phyloP scores from a whole-genome alignment of 1,139 yeast species.

The Blastobotrys capitulatus region DNA sequence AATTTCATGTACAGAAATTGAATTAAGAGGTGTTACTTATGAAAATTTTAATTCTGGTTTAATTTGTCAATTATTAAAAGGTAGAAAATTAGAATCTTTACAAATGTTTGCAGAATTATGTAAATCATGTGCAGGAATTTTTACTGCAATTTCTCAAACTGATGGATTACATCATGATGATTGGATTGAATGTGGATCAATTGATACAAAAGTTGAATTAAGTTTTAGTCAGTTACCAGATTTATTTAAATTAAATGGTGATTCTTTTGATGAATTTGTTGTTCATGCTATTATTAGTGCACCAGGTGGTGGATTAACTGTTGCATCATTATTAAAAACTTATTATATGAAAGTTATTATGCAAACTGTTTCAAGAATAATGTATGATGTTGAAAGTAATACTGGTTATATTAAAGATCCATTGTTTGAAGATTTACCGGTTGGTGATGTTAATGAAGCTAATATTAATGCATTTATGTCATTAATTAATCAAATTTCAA shows the following conservation, averaged over 20 bases:
- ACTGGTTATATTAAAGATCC: slow-evolving; percentile 22
- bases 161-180: neutral
- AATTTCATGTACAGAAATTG: slow-evolving; percentile 59
- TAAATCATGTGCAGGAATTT: slow-evolving; percentile 11
- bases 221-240: neutral
- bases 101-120: slow-evolving; percentile 42
- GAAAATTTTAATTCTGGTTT: slow-evolving; percentile 33
- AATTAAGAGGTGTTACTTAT: slow-evolving; percentile 52
- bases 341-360: slow-evolving; percentile 13
- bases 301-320: slow-evolving; percentile 17
- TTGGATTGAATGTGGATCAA: neutral
- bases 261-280: slow-evolving; percentile 21
- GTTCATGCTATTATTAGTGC: slow-evolving; percentile 22
- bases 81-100: slow-evolving; percentile 45
- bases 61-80: slow-evolving; percentile 53
- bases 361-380: neutral
- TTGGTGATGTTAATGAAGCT: slow-evolving; percentile 4
- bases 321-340: slow-evolving; percentile 18
- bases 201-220: neutral
- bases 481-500: neutral
- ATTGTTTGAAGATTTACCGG: slow-evolving; percentile 20
- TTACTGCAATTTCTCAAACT: neutral
- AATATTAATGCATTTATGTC: neutral
- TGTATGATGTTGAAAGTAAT: slow-evolving; percentile 11
- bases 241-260: neutral